Percentiles rank a stretch among this genome's conserved stretches.
These are phyloP conservation scores for Pseudocercospora crystallina DNA, from an alignment of 2,329 filamentous ascomycete species.

Conservation along the genomic window DNA sequence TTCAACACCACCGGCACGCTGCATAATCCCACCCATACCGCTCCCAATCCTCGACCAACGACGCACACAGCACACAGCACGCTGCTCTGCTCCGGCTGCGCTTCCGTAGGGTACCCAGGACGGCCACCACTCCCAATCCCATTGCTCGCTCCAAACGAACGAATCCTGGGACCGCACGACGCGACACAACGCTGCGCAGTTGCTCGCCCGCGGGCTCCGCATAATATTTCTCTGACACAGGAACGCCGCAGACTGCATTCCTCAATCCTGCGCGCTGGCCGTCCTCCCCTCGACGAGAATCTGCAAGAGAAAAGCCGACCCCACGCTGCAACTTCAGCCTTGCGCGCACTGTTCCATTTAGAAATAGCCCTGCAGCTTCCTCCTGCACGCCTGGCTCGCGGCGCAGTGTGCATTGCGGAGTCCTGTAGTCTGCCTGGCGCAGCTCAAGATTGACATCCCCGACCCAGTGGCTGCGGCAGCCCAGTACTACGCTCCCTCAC, in stretches of 20 bases:
- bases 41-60: no score
- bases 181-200: not conserved
- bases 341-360: constrained; percentile 15
- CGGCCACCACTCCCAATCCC: not conserved
- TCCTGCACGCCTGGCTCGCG: constrained; percentile 11
- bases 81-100: constrained; percentile 1
- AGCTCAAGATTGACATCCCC: constrained; percentile 12
- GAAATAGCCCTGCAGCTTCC: constrained; percentile 12
- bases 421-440: constrained; percentile 21
- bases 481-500: constrained; percentile 9
- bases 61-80: not conserved
- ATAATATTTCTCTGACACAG: constrained; percentile 6
- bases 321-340: constrained; percentile 12
- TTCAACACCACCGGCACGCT: not conserved
- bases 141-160: not conserved
- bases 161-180: not conserved
- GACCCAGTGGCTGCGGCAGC: constrained; percentile 13
- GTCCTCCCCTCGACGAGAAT: not conserved
- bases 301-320: constrained; percentile 9
- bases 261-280: constrained; percentile 6
- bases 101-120: not conserved
- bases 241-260: constrained; percentile 6
- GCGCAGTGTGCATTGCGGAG: constrained; percentile 10
- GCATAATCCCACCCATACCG: no score
- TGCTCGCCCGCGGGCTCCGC: not conserved